These are phyloP conservation scores for Apiotrichum siamense DNA, from an alignment of 1,284 basidiomycete species.

Conservation along the genomic window DNA sequence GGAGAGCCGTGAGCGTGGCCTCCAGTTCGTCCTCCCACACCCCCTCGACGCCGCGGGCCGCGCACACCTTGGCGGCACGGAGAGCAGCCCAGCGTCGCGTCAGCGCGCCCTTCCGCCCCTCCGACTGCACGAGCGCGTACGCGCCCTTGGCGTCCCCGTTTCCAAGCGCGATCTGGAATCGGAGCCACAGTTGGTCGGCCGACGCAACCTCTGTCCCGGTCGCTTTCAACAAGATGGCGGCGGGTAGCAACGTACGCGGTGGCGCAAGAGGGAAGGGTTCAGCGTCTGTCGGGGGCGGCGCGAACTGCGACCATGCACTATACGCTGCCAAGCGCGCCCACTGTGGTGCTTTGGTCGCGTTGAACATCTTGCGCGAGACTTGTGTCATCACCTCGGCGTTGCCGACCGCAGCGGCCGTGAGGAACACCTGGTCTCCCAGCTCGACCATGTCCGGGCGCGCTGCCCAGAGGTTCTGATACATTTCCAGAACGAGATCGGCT, in stretches of 20 bases:
- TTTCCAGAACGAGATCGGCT: slow-evolving; percentile 33
- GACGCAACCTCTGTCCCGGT: slow-evolving; percentile 14
- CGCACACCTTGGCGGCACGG: slow-evolving; percentile 21
- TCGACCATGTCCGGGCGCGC: slow-evolving; percentile 21
- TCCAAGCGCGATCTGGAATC: slow-evolving; percentile 30
- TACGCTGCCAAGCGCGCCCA: slow-evolving; percentile 40
- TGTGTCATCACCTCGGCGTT: slow-evolving; percentile 26
- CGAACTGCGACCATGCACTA: slow-evolving; percentile 7
- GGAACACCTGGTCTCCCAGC: slow-evolving; percentile 36
- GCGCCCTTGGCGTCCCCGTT: slow-evolving; percentile 21
- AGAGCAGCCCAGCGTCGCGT: slow-evolving; percentile 29
- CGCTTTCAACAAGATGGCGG: slow-evolving; percentile 24
- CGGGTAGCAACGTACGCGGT: slow-evolving; percentile 20
- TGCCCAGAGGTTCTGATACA: slow-evolving; percentile 28
- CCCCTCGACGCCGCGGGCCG: slow-evolving; percentile 6
- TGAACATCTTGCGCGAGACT: slow-evolving; percentile 36
- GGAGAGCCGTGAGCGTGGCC: slow-evolving; percentile 16
- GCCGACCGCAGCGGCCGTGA: slow-evolving; percentile 25
- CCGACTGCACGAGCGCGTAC: slow-evolving; percentile 14
- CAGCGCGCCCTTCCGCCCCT: slow-evolving; percentile 25
- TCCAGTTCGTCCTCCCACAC: slow-evolving; percentile 28
- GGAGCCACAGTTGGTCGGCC: slow-evolving; percentile 38
- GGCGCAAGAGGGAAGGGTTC: slow-evolving; percentile 18
- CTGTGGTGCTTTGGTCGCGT: slow-evolving; percentile 24
- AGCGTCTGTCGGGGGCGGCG: slow-evolving; percentile 3